Base-by-base conservation (phyloP, 2,329 filamentous ascomycete species). In the Leptographium wingfieldii region DNA sequence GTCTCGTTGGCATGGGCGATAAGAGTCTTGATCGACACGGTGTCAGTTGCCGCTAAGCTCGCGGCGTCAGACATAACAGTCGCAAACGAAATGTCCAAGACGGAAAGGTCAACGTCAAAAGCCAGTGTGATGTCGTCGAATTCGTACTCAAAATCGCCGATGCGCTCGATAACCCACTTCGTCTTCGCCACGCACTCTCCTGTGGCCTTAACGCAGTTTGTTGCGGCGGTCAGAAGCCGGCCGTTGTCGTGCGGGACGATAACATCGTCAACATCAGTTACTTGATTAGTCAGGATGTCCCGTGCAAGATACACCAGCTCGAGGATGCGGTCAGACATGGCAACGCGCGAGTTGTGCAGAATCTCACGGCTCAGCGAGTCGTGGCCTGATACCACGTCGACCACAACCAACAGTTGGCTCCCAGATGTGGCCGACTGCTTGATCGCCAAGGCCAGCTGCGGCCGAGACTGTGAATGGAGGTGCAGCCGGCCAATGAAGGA, bases 401-500 rank as follows among this genome's bases (percentile, higher is more conserved):
- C 82, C 12, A 96, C 84, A 19, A 83, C 80, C 57, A 96, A 77
- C 56, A 97, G 79, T 65, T 87, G 83, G 55, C 86, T 86, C 64
- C 92, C 95, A 3, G 92, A 91, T 9, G 84, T 80, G 11, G 92
- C 88, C 10, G 92, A 90, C 69, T 92, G 86, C 69, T 89, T 86
- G 55, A 95, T 92, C 19, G 89, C 91, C 12, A 85, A 75, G 38
- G 91, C 84, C 56, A 97, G 79, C 70, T 96, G 91, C 1, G 87
- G 83, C 10, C 90, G 87, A 9, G 91, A 94, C 63, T 94, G 87
- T n/a, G 92, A 94, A 70, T 96, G 91, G 62, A 96, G 78, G 71
- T 96, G 90, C 60, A 96, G 80, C 46, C 84, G 80, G 19, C 94
- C 94, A 69, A 97, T 92, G 70, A 97, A 96, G 5, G 90, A 95